A percentile compares a stretch with the other conserved stretches of the same genome.
Conservation (phyloP, 768 basidiomycete species). For the Trametes coccinea region DNA sequence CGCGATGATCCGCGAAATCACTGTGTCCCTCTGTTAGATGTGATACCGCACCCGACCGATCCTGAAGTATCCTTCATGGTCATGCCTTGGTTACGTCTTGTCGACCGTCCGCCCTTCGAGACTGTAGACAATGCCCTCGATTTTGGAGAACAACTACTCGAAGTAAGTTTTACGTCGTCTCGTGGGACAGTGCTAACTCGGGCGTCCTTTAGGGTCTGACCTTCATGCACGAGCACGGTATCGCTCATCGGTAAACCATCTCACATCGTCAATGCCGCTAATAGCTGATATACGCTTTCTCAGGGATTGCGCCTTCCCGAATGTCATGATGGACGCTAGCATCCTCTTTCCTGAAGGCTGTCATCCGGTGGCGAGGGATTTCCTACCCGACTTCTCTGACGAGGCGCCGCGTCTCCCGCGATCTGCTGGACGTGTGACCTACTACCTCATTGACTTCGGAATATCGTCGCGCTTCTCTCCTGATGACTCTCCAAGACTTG, state of each 20-base stretch:
- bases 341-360: conserved; percentile 22
- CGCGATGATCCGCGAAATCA: conserved; percentile 26
- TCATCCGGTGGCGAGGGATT: conserved; percentile 7
- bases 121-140: conserved; percentile 29
- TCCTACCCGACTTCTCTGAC: not conserved
- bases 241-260: not conserved
- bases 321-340: conserved; percentile 26
- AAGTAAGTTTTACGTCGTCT: conserved; percentile 16
- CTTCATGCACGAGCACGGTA: conserved; percentile 8
- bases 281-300: not conserved
- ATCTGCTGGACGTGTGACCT: not conserved
- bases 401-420: not conserved
- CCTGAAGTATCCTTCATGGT: conserved; percentile 22
- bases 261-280: not conserved
- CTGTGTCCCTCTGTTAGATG: conserved; percentile 23
- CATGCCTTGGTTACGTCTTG: conserved; percentile 25
- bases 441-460: not conserved
- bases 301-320: conserved; percentile 25
- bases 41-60: conserved; percentile 18
- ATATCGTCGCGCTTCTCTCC: not conserved
- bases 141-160: conserved; percentile 27
- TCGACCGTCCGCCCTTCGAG: conserved; percentile 27
- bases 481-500: not conserved
- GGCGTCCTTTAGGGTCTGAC: not conserved
- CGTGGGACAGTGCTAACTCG: no score